These are phyloP conservation scores for Moesziomyces sp. DNA, from an alignment of 1,284 basidiomycete species.

Conservation along the genomic window DNA sequence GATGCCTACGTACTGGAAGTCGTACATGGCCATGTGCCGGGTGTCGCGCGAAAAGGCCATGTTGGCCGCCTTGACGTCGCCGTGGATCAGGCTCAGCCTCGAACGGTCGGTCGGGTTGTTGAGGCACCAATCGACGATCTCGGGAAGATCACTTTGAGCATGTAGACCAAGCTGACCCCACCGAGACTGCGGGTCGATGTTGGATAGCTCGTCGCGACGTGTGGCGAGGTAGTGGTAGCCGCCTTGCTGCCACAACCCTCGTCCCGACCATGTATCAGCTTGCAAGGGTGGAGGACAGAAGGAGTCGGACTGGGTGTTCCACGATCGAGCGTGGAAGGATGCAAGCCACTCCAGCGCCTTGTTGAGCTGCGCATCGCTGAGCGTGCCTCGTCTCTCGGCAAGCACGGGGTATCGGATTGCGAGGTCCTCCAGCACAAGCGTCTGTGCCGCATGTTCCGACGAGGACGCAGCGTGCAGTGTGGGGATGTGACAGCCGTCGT, in stretches of 20 bases:
- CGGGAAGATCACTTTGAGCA: conserved; percentile 13
- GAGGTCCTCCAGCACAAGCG: conserved; percentile 26
- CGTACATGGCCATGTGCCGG: conserved; percentile 39
- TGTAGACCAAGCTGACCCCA: conserved; percentile 38
- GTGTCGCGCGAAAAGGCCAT: conserved; percentile 38
- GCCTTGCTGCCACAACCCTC: conserved; percentile 45
- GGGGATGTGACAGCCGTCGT: conserved; percentile 13
- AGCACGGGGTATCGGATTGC: conserved; percentile 13
- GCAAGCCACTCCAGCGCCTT: conserved; percentile 40
- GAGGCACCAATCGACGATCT: conserved; percentile 35
- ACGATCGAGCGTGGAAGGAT: conserved; percentile 28
- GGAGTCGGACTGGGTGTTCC: not conserved
- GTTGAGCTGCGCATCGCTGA: conserved; percentile 16
- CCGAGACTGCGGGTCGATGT: conserved; percentile 12
- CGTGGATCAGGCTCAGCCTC: conserved; percentile 39
- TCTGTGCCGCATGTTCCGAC: not conserved
- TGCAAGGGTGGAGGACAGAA: conserved; percentile 22
- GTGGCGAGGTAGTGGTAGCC: conserved; percentile 49
- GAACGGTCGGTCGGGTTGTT: conserved; percentile 20
- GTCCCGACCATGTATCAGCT: conserved; percentile 11
- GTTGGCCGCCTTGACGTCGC: conserved; percentile 54
- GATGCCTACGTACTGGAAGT: conserved; percentile 54
- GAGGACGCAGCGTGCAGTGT: conserved; percentile 8
- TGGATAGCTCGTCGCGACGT: conserved; percentile 17
- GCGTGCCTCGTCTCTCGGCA: conserved; percentile 25